Conservation (phyloP, 805 yeast species). For the Metschnikowia koreensis region DNA sequence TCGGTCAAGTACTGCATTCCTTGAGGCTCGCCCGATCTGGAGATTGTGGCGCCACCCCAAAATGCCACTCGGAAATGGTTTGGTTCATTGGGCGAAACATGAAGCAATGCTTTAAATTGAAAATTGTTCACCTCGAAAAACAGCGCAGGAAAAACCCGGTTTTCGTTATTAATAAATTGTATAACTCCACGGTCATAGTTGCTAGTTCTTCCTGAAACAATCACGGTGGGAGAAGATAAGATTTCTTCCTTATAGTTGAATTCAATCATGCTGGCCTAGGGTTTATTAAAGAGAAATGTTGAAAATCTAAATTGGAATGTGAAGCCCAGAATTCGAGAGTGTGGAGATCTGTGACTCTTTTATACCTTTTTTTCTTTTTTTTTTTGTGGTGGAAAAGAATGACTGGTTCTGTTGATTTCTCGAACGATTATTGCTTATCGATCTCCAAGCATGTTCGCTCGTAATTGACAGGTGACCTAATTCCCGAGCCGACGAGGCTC, state of each 20-base stretch:
- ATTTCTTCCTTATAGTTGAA: constrained; percentile 38
- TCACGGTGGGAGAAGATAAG: constrained; percentile 41
- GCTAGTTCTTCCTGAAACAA: constrained; percentile 32
- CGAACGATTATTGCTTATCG: no score
- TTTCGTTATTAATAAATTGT: constrained; percentile 32
- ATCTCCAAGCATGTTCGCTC: no score
- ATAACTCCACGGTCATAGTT: constrained; percentile 25
- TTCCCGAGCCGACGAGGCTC: no score
- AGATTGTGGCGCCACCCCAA: constrained; percentile 23
- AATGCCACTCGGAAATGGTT: constrained; percentile 57
- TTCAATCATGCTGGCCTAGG: constrained; percentile 10
- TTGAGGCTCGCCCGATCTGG: constrained; percentile 34
- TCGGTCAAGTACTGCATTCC: constrained; percentile 22
- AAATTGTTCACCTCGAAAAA: constrained; percentile 66
- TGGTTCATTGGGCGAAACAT: constrained; percentile 60
- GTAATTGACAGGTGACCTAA: no score
- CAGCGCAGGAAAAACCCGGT: constrained; percentile 60
- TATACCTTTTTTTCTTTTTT: no score
- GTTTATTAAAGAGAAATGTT: neutral
- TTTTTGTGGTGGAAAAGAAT: no score
- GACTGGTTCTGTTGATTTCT: no score
- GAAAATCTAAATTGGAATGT: neutral
- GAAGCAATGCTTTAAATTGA: constrained; percentile 72
- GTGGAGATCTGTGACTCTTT: neutral
- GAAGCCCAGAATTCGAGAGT: neutral